Conservation (phyloP, 495 filamentous ascomycete genomes). For the Penicillium samsonianum region DNA sequence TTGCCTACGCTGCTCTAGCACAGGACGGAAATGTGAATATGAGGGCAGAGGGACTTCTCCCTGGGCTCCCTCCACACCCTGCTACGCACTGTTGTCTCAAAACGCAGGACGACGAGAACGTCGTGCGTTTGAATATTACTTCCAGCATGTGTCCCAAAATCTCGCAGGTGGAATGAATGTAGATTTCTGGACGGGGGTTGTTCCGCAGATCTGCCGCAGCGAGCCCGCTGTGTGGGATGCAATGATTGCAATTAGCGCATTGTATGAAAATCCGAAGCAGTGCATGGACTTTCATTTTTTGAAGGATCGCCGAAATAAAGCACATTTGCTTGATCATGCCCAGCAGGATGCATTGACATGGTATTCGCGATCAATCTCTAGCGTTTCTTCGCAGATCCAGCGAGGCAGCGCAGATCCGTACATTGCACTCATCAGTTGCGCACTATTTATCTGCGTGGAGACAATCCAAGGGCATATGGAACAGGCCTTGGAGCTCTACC, state of each 20-base stretch:
- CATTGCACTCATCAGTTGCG: conserved; percentile 51
- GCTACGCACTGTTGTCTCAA: conserved; percentile 12
- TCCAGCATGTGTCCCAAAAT: conserved; percentile 46
- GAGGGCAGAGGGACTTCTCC: neutral
- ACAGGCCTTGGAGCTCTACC: conserved; percentile 28
- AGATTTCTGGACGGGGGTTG: conserved; percentile 55
- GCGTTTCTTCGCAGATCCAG: conserved; percentile 36
- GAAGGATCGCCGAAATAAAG: neutral
- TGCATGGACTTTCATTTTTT: conserved; percentile 22
- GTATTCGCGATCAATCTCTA: conserved; percentile 39
- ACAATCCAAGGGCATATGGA: conserved; percentile 48
- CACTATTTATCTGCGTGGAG: conserved; percentile 57
- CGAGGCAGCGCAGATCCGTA: conserved; percentile 27
- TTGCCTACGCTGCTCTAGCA: conserved; percentile 57
- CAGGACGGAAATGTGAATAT: conserved; percentile 49
- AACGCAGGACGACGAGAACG: conserved; percentile 27
- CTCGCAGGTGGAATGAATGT: conserved; percentile 48
- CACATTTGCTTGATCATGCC: conserved; percentile 6
- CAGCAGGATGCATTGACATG: conserved; percentile 33
- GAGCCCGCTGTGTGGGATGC: conserved; percentile 60
- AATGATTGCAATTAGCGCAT: conserved; percentile 49
- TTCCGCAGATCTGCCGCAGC: conserved; percentile 54
- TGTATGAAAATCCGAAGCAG: conserved; percentile 44
- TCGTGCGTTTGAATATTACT: conserved; percentile 55
- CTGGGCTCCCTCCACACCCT: conserved; percentile 3